A percentile compares a stretch with the other conserved stretches of the same genome.
Conservation (phyloP, 495 filamentous ascomycete species). For the Bombardia bombarda region DNA sequence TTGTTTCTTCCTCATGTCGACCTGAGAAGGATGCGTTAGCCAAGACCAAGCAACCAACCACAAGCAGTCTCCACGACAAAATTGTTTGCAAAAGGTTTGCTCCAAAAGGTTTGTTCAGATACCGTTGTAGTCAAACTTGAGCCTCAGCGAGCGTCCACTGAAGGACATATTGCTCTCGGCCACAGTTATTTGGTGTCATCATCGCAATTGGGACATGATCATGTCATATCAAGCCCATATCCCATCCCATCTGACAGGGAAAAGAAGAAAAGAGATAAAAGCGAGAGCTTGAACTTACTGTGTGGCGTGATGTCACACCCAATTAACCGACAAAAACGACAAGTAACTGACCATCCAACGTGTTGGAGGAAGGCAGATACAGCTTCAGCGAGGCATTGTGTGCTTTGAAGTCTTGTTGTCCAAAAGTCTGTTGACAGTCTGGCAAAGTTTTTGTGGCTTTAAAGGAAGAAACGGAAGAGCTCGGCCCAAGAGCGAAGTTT, state of each 20-base stretch:
- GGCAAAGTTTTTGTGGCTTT: background rate
- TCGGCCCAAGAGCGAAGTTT: background rate
- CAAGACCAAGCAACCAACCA: too few species aligned
- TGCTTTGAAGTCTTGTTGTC: background rate
- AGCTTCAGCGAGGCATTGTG: background rate
- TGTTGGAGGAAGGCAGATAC: constrained; percentile 1
- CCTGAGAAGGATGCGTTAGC: constrained; percentile 7
- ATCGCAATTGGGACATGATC: constrained; percentile 30
- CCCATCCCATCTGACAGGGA: background rate
- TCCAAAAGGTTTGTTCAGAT: constrained; percentile 58
- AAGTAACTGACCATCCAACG: constrained; percentile 5
- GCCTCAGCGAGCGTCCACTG: constrained; percentile 69
- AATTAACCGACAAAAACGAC: background rate
- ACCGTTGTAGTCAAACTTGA: constrained; percentile 96
- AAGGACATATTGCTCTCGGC: constrained; percentile 54
- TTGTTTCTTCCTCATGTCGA: constrained; percentile 28
- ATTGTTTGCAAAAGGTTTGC: background rate
- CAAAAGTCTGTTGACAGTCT: constrained; percentile 2
- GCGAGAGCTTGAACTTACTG: constrained; percentile 13
- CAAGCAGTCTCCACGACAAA: too few species aligned
- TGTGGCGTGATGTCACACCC: constrained; percentile 15
- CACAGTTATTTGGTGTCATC: constrained; percentile 49
- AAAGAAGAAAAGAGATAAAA: constrained; percentile 1
- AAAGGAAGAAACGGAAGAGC: background rate
- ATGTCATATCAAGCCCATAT: too few species aligned